Evolutionary conservation across 208 protist species (phyloP).

Genomic region (Angomonas deanei): DNA sequence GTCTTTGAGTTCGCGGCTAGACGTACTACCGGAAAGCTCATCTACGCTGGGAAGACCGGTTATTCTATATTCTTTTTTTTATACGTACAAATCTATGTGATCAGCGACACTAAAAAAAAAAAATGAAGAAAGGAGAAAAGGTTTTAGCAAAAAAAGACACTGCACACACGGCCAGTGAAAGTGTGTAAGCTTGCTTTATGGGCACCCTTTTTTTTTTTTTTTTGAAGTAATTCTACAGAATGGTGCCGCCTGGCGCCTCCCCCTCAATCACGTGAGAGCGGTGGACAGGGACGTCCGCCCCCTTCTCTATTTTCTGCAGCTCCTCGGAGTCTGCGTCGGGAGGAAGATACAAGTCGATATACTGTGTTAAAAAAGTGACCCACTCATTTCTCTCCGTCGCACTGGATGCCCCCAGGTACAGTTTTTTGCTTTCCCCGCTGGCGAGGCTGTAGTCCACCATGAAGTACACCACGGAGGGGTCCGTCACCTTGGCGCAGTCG

Average conservation of each 20-base stretch:
- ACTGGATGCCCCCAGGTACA: slow-evolving; percentile 35
- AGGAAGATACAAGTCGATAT: slow-evolving; percentile 59
- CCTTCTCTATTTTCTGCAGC: slow-evolving; percentile 28
- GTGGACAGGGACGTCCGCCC: slow-evolving; percentile 29
- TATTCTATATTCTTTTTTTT: background rate
- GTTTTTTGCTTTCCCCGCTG: slow-evolving; percentile 14
- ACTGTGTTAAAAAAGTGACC: slow-evolving; percentile 59
- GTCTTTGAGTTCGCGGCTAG: slow-evolving; percentile 33
- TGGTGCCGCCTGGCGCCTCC: slow-evolving; percentile 46
- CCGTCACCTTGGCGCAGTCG: slow-evolving; percentile 41
- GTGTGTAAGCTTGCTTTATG: too few species aligned
- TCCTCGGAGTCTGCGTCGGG: slow-evolving; percentile 47
- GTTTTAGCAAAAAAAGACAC: too few species aligned
- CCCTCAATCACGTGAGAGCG: slow-evolving; percentile 49
- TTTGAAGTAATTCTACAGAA: slow-evolving; percentile 13
- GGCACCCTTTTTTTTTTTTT: background rate
- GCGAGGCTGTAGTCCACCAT: slow-evolving; percentile 46
- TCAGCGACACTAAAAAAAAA: background rate
- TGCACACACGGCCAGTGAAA: too few species aligned
- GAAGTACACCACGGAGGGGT: slow-evolving; percentile 39
- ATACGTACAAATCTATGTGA: background rate
- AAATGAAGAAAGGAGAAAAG: slow-evolving; percentile 7
- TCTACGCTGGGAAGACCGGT: slow-evolving; percentile 3
- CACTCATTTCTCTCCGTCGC: slow-evolving; percentile 41
- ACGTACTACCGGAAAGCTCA: slow-evolving; percentile 66